phyloP scores from a whole-genome alignment of 2,329 filamentous ascomycete genomes.

The Hymenotorrendiella dingleyae region DNA sequence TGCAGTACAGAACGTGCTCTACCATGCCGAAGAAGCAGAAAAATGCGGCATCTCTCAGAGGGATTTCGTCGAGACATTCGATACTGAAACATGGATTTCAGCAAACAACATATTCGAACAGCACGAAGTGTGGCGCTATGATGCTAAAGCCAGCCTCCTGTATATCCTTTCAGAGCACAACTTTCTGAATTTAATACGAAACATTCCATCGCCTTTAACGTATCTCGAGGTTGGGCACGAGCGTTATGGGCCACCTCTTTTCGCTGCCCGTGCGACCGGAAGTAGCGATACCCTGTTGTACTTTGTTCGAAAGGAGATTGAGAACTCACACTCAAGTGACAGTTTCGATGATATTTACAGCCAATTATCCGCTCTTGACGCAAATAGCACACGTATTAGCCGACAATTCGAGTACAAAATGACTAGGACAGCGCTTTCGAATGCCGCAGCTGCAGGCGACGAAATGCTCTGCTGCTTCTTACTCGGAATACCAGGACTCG shows the following conservation, averaged over 20 bases:
- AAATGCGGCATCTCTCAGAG: slow-evolving; percentile 28
- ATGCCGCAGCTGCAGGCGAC: slow-evolving; percentile 10
- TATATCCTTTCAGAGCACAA: slow-evolving; percentile 35
- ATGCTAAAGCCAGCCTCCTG: slow-evolving; percentile 19
- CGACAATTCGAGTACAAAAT: not conserved
- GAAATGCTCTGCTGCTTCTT: slow-evolving; percentile 12
- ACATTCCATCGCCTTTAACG: slow-evolving; percentile 13
- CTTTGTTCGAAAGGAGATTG: slow-evolving; percentile 20
- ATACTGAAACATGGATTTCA: slow-evolving; percentile 26
- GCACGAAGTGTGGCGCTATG: slow-evolving; percentile 24
- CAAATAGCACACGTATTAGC: slow-evolving; percentile 2
- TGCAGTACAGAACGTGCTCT: slow-evolving; percentile 35
- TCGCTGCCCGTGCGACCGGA: slow-evolving; percentile 32
- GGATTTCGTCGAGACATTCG: slow-evolving; percentile 31
- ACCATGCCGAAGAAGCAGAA: slow-evolving; percentile 36
- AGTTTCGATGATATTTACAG: slow-evolving; percentile 9
- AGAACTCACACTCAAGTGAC: slow-evolving; percentile 4
- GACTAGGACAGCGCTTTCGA: slow-evolving; percentile 2
- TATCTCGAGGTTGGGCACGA: slow-evolving; percentile 25
- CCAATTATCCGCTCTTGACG: slow-evolving; percentile 4
- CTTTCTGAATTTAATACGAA: slow-evolving; percentile 25
- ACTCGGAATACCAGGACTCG: slow-evolving; percentile 5
- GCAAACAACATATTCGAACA: slow-evolving; percentile 30
- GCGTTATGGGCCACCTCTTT: slow-evolving; percentile 32
- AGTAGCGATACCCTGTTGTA: slow-evolving; percentile 25